These are phyloP conservation scores for Taxawa tesnikishii DNA, from an alignment of 2,329 filamentous ascomycete species.

Conservation along the genomic window DNA sequence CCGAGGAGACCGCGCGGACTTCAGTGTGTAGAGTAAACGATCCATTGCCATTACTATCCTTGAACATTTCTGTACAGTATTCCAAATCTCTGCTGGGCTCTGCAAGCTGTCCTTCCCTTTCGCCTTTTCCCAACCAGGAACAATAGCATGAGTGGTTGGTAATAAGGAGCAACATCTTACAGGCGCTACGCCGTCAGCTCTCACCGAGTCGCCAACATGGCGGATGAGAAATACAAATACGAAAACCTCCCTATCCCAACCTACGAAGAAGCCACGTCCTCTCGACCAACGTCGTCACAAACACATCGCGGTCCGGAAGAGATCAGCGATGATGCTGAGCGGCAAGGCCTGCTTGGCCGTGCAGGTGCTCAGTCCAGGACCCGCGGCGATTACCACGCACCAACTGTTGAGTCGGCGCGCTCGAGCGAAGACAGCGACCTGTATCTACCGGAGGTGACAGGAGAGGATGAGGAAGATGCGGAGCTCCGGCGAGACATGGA, in stretches of 20 bases:
- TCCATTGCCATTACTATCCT: too few relatives aligned
- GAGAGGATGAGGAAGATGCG: constrained; percentile 38
- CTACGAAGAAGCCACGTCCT: constrained; percentile 69
- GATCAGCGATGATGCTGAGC: constrained; percentile 59
- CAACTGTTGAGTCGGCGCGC: constrained; percentile 73
- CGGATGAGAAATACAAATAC: constrained; percentile 6
- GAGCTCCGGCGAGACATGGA: constrained; percentile 67
- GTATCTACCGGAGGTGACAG: constrained; percentile 41
- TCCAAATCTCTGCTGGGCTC: too few relatives aligned
- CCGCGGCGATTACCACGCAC: constrained; percentile 55
- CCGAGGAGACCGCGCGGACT: too few relatives aligned
- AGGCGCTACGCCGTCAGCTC: neutral
- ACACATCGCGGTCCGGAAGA: constrained; percentile 40
- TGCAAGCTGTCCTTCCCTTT: too few relatives aligned
- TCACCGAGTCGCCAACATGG: neutral
- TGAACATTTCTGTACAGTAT: too few relatives aligned
- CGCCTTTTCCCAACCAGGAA: too few relatives aligned
- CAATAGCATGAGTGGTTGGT: too few relatives aligned
- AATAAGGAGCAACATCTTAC: too few relatives aligned
- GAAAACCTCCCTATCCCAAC: constrained; percentile 58
- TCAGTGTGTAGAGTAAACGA: too few relatives aligned
- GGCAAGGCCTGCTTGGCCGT: constrained; percentile 57
- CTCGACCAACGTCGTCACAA: constrained; percentile 39
- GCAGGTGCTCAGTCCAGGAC: constrained; percentile 12
- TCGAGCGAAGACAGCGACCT: constrained; percentile 40